phyloP scores from a whole-genome alignment of 2,329 filamentous ascomycete genomes.

The Colletotrichum musicola region DNA sequence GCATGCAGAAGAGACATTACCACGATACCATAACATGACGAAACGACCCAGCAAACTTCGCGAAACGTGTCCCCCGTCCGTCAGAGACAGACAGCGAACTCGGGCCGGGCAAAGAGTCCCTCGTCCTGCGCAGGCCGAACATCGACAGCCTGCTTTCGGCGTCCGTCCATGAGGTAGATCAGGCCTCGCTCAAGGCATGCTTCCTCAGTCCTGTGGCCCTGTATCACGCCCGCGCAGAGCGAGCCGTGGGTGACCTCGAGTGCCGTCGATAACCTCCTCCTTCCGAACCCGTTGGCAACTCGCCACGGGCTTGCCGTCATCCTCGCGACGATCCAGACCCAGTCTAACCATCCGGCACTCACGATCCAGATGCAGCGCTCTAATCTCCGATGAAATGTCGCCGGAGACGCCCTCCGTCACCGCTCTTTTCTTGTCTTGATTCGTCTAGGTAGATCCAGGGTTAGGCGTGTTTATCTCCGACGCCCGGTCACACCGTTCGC shows the following conservation, averaged over 20 bases:
- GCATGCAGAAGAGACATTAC: constrained; percentile 17
- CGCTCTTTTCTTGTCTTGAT: not conserved
- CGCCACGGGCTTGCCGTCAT: not conserved
- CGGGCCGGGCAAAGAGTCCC: constrained; percentile 13
- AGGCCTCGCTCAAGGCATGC: too few relatives aligned
- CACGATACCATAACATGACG: not conserved
- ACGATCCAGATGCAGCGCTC: not conserved
- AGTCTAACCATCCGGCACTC: not conserved
- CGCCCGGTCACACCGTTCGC: constrained; percentile 19
- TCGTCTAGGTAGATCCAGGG: not conserved
- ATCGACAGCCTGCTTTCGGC: constrained; percentile 1
- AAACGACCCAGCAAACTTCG: not conserved
- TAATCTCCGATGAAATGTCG: constrained; percentile 4
- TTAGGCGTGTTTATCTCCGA: not conserved
- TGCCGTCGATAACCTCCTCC: not conserved
- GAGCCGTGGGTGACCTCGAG: not conserved
- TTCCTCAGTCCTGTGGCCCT: too few relatives aligned
- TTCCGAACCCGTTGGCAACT: constrained; percentile 15
- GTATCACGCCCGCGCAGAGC: not conserved
- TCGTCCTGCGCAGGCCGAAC: constrained; percentile 12
- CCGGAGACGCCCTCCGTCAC: not conserved
- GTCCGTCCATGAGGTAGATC: too few relatives aligned
- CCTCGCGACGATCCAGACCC: constrained; percentile 11
- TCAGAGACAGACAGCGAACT: not conserved
- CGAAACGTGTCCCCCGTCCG: not conserved